Base-by-base conservation (phyloP, 164 flowering plant genomes). In the Akebia trifoliata region DNA sequence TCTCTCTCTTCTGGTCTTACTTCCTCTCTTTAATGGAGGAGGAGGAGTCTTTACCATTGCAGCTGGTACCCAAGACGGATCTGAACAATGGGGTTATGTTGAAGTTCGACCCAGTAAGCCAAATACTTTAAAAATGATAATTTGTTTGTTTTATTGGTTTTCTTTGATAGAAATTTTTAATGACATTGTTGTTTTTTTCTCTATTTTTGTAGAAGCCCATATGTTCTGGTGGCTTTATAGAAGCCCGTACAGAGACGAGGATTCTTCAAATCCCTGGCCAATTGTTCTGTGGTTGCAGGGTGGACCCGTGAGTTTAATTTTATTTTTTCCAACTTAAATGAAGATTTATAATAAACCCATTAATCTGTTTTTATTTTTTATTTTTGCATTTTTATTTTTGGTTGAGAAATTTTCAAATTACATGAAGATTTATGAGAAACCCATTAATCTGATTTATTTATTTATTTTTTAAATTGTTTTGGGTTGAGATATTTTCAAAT, bases 181-280 rank as follows among this genome's bases (percentile, higher is more conserved):
- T 34, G 34, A 8, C 11, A 2, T 15, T 38, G 21, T 40, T 20
- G 10, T 30, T 57, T 32, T 59, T 6, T 37, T 24, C 21, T 36
- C 0, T 8, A 12, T 57, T 28, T 31, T 20, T 52, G 61, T 60
- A 83, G 85, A 71, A 62, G 85, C 84, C 17, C 81, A 81, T 48
- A 54, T 83, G 79, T 81, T 81, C 50, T 81, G 84, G 85, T 78
- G 82, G 85, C 73, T 69, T 2, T 81, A 81, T 35, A 73, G 52
- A 56, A 83, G 84, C 63, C 82, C 85, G 6, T 37, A 70, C 38
- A 74, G 82, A 28, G 69, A 63, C 42, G 65, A 70, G 37, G 73
- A 69, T 68, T 61, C 81, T 1, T 40, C 69, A 14, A 64, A 59
- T 6, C 76, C 81, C 21, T 81, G 89, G 85, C 85, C 85, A n/a